phyloP scores from a whole-genome alignment of 768 basidiomycete genomes.

The Trametes punicea region DNA sequence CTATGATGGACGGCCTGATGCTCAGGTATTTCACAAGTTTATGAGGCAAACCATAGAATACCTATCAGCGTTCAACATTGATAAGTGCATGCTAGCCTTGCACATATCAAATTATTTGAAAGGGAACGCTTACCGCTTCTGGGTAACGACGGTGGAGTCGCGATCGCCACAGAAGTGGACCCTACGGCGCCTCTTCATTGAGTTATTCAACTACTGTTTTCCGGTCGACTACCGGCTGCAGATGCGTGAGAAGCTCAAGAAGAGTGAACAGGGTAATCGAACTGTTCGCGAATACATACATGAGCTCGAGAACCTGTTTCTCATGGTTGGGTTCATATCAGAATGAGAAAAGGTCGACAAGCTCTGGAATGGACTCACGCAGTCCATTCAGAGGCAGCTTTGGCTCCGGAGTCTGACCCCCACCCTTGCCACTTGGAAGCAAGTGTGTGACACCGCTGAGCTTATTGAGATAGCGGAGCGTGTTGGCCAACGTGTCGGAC shows the following conservation, averaged over 20 bases:
- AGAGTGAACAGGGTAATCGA: neutral
- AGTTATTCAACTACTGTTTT: conserved; percentile 27
- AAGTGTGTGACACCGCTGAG: conserved; percentile 1
- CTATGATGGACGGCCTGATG: conserved; percentile 10
- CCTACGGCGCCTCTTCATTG: conserved; percentile 12
- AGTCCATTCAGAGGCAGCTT: conserved; percentile 2
- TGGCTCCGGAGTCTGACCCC: conserved; percentile 1
- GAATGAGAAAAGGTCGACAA: neutral
- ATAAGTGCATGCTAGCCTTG: neutral
- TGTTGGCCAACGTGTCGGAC: neutral
- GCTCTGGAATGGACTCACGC: conserved; percentile 9
- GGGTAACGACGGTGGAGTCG: conserved; percentile 20
- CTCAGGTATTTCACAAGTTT: conserved; percentile 16
- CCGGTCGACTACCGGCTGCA: conserved; percentile 19
- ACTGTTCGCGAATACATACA: conserved; percentile 15
- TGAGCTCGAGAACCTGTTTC: conserved; percentile 18
- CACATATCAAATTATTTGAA: conserved; percentile 18
- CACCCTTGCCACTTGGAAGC: neutral
- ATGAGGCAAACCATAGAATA: conserved; percentile 12
- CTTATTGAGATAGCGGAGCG: conserved; percentile 4
- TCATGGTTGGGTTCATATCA: conserved; percentile 11
- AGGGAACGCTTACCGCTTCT: conserved; percentile 26
- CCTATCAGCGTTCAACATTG: conserved; percentile 1
- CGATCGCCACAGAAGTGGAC: conserved; percentile 11
- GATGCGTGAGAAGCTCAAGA: conserved; percentile 3